phyloP scores from a whole-genome alignment of 176 grass and related monocot genomes.

The Paspalum notatum region DNA sequence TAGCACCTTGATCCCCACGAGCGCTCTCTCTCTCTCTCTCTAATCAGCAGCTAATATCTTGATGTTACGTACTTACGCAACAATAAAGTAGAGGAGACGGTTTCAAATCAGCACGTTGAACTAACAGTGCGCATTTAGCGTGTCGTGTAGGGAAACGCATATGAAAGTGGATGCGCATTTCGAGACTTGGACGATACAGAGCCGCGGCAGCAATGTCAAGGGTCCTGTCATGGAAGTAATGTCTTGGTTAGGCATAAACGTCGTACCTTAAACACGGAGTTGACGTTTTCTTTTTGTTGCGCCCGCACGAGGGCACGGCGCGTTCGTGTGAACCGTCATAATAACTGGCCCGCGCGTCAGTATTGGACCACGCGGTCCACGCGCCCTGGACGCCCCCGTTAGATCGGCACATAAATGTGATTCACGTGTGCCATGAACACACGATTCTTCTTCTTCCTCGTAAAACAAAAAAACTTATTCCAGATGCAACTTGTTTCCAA shows the following conservation, averaged over 20 bases:
- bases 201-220: neutral
- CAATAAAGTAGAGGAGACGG: no score
- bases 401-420: neutral
- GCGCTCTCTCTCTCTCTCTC: no score
- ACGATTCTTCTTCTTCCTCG: no score
- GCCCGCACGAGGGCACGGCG: neutral
- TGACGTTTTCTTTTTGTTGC: neutral
- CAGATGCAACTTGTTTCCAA: no score
- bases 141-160: neutral
- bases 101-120: neutral
- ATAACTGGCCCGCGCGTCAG: neutral
- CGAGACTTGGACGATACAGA: neutral
- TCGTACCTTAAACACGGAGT: neutral
- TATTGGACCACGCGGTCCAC: neutral
- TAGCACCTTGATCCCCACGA: no score
- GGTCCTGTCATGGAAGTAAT: neutral
- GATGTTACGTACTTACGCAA: no score
- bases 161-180: neutral
- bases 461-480: neutral
- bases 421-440: constrained; percentile 12
- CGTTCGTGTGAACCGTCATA: neutral
- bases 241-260: neutral
- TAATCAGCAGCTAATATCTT: no score
- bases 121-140: neutral
- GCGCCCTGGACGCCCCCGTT: neutral